Evolutionary conservation across 805 yeast genomes (phyloP), one percentile per base, ranked within the genome.

Genomic region (Ogataea parapolymorpha): DNA sequence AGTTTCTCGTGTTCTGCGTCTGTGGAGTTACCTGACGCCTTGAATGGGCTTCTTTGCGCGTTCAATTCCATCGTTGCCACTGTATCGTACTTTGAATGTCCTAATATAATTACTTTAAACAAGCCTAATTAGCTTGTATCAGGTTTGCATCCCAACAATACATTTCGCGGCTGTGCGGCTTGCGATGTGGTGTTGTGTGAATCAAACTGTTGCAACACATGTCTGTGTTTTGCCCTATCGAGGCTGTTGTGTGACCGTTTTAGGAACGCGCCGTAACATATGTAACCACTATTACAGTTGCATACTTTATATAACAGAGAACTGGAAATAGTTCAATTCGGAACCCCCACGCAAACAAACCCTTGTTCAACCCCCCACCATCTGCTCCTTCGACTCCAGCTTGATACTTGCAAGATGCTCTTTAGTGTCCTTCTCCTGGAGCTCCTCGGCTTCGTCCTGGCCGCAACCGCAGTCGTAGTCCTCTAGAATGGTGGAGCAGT

Each of bases 391-490:
- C 32, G 68, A 69, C 40, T 78, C 78, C 28, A 73, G 61, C 39
- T 67, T 67, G 39, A 77, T 69, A 35, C 69, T 65, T 20, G 68
- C 58, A 45, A 77, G 55, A 53, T 75, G 79, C 2, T 66, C 65
- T 5, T 36, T 20, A 13, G 59, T 45, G 4, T 56, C 65, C 35
- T 66, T 71, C 51, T 74, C 77, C 53, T 80, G 90, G 9, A 6
- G 25, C 6, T 56, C 65, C 35, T 67, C 72, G 50, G 74, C 77
- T 53, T 80, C 91, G 37, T 80, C 95, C 10, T 62, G 71, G 1
- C 93, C 95, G 66, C 99, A 91, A 0, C 99, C 99, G 68, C 99
- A 91, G 55, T 90, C 95, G 62, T 93, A 93, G 63, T 87, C 93
- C 51, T 88, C 96, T 39, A 86, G 67, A 41, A 93, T 84, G 6